Evolutionary conservation across 352 stramenopile species (phyloP).

Genomic region (Pythium pyrilobum): DNA sequence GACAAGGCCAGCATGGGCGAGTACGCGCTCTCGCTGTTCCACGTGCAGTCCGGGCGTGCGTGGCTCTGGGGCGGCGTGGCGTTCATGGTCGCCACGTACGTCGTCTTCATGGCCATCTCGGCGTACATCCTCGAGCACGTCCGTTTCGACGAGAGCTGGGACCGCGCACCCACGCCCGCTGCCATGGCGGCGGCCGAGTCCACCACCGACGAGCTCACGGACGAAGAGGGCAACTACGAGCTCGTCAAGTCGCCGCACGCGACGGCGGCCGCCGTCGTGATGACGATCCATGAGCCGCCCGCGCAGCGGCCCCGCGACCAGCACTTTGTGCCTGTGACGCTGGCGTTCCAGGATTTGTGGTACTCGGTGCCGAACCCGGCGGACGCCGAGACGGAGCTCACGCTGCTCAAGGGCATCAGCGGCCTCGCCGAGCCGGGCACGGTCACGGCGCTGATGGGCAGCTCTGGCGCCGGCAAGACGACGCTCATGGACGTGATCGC

Average conservation of each 20-base stretch:
- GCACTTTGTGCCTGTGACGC: conserved; percentile 32
- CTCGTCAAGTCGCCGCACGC: background rate
- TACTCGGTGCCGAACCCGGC: conserved; percentile 46
- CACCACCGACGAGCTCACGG: background rate
- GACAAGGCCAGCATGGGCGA: conserved; percentile 30
- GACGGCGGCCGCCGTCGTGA: conserved; percentile 1
- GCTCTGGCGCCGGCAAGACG: conserved; percentile 86
- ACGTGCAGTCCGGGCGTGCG: conserved; percentile 27
- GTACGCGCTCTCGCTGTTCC: conserved; percentile 44
- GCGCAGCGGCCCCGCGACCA: conserved; percentile 24
- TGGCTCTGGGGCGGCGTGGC: conserved; percentile 41
- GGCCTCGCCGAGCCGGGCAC: conserved; percentile 47
- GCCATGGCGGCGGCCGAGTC: background rate
- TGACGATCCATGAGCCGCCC: background rate
- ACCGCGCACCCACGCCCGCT: conserved; percentile 21
- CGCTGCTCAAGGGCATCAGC: conserved; percentile 56
- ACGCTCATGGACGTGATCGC: conserved; percentile 95
- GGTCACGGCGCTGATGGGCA: conserved; percentile 73
- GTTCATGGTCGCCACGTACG: conserved; percentile 43
- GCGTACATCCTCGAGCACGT: conserved; percentile 47
- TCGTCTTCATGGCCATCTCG: conserved; percentile 47
- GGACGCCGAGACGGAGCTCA: conserved; percentile 24
- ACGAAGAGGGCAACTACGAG: conserved; percentile 13
- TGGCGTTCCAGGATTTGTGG: conserved; percentile 56
- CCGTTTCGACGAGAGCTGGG: conserved; percentile 47